Percentiles rank a stretch among this genome's conserved stretches.
These are phyloP conservation scores for Rhizopogon sp. DNA, from an alignment of 768 basidiomycete genomes.

Conservation along the genomic window DNA sequence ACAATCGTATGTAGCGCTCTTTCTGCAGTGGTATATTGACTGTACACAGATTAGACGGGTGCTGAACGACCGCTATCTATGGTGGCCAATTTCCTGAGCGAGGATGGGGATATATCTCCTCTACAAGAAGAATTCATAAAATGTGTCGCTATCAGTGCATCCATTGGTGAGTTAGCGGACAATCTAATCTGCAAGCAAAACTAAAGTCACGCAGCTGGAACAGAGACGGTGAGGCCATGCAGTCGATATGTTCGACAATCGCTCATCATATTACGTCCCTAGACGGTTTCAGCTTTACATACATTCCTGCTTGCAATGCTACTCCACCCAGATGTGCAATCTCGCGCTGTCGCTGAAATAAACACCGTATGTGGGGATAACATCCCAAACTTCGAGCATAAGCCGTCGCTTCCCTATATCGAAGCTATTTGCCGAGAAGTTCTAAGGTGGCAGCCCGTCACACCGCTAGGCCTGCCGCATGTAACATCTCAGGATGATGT, in stretches of 20 bases:
- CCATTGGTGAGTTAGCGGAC: background rate
- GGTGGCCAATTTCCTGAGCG: background rate
- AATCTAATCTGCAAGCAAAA: background rate
- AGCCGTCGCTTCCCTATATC: conserved; percentile 19
- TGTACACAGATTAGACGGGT: background rate
- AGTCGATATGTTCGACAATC: background rate
- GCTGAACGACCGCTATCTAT: background rate
- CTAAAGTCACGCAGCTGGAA: conserved; percentile 5
- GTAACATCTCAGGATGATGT: conserved; percentile 10
- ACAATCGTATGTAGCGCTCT: conserved; percentile 15
- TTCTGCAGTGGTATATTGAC: background rate
- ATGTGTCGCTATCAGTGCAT: background rate
- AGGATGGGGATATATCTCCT: background rate
- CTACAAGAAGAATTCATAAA: conserved; percentile 1
- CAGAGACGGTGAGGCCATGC: conserved; percentile 14
- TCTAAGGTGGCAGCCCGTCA: conserved; percentile 15
- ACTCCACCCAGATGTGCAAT: conserved; percentile 21
- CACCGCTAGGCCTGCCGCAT: conserved; percentile 14
- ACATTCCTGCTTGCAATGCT: conserved; percentile 22
- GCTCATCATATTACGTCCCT: background rate
- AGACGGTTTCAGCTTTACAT: conserved; percentile 13
- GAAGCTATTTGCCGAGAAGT: conserved; percentile 20
- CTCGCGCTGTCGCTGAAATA: conserved; percentile 20
- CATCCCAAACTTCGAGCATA: conserved; percentile 22
- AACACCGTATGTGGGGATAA: conserved; percentile 18